These are phyloP conservation scores for Lophiostoma macrostomum DNA, from an alignment of 495 filamentous ascomycete species.

Conservation along the genomic window DNA sequence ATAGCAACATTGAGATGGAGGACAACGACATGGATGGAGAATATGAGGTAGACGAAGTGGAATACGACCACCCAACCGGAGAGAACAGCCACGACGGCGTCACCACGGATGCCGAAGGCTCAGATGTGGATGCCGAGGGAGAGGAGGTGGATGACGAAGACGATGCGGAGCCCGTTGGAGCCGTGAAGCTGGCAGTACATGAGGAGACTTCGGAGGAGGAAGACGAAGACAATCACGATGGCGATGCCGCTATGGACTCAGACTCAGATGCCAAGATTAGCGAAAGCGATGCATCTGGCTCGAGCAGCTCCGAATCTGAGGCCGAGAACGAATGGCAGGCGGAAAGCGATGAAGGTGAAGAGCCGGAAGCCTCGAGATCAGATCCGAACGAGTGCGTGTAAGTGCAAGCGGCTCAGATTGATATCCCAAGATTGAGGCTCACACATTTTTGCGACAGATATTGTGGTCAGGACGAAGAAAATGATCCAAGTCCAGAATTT, in stretches of 20 bases:
- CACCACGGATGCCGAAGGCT: constrained; percentile 34
- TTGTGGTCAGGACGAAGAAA: constrained; percentile 77
- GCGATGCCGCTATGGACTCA: constrained; percentile 22
- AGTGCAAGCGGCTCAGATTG: constrained; percentile 42
- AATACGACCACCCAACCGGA: constrained; percentile 25
- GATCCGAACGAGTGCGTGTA: constrained; percentile 63
- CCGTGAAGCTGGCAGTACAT: constrained; percentile 58
- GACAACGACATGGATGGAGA: constrained; percentile 53
- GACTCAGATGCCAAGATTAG: constrained; percentile 34
- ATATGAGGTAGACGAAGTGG: constrained; percentile 39
- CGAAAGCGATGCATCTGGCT: constrained; percentile 45
- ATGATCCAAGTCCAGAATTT: constrained; percentile 83
- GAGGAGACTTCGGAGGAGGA: constrained; percentile 29
- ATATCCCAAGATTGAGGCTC: not conserved
- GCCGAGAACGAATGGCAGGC: constrained; percentile 66
- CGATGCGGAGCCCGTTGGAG: constrained; percentile 64
- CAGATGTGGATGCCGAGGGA: constrained; percentile 42
- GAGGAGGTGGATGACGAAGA: constrained; percentile 46
- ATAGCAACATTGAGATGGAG: constrained; percentile 20
- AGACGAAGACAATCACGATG: constrained; percentile 29
- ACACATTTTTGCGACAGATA: constrained; percentile 48
- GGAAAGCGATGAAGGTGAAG: constrained; percentile 61
- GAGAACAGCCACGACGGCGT: constrained; percentile 36
- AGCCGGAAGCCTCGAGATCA: constrained; percentile 63
- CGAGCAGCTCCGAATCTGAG: constrained; percentile 64